phyloP scores from a whole-genome alignment of 2,329 filamentous ascomycete species.

The Hypoxylon rubiginosum region DNA sequence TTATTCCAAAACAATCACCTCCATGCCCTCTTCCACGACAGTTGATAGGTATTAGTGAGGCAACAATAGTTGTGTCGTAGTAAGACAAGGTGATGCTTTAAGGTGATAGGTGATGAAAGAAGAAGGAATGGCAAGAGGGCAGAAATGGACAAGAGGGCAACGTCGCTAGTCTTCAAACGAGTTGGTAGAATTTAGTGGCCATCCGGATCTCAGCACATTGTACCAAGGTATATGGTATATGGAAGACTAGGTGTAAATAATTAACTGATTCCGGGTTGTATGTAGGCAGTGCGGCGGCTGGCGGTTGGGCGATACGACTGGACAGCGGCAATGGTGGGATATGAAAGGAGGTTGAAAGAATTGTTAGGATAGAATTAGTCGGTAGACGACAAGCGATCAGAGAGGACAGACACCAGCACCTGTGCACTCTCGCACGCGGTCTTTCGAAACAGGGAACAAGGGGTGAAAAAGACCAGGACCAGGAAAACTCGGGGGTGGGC shows the following conservation, averaged over 20 bases:
- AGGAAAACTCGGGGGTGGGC: conserved; percentile 34
- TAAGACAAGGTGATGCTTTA: conserved; percentile 16
- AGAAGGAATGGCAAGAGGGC: conserved; percentile 37
- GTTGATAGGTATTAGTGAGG: conserved; percentile 16
- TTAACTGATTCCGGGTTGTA: conserved; percentile 33
- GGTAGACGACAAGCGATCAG: conserved; percentile 26
- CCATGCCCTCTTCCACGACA: conserved; percentile 23
- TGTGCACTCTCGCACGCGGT: conserved; percentile 32
- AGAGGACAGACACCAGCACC: conserved; percentile 43
- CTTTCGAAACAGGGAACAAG: conserved; percentile 43
- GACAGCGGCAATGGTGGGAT: conserved; percentile 42
- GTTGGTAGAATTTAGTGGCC: conserved; percentile 46
- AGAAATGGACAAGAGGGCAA: conserved; percentile 42
- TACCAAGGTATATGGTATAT: conserved; percentile 28
- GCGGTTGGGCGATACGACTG: conserved; percentile 40
- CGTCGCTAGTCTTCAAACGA: conserved; percentile 38
- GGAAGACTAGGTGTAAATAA: conserved; percentile 41
- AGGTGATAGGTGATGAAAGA: conserved; percentile 32
- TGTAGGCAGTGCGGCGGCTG: conserved; percentile 41
- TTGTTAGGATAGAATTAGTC: conserved; percentile 42
- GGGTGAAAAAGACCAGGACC: conserved; percentile 31
- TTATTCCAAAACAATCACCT: conserved; percentile 30
- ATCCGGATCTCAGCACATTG: conserved; percentile 43
- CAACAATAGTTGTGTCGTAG: conserved; percentile 14
- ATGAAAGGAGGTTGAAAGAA: conserved; percentile 41